phyloP scores from a whole-genome alignment of 139 green algal genomes.

The Chlorella sp. region DNA sequence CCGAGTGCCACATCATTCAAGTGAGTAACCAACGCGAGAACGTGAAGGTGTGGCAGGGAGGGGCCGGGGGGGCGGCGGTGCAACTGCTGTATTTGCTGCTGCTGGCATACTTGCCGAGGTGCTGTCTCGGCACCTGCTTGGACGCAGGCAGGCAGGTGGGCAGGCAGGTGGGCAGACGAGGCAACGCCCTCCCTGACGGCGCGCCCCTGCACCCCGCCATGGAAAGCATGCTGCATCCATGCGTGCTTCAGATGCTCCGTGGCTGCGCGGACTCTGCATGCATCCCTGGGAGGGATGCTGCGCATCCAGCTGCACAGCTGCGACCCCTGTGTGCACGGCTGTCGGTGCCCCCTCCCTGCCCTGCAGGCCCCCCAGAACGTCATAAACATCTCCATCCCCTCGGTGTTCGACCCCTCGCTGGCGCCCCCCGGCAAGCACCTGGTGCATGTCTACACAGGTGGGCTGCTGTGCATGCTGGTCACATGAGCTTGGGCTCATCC shows the following conservation, averaged over 20 bases:
- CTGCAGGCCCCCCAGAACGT: constrained; percentile 69
- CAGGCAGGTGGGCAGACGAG: not conserved
- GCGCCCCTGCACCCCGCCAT: not conserved
- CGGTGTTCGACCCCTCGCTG: constrained; percentile 80
- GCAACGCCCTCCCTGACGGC: not conserved
- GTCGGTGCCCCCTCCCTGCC: not conserved
- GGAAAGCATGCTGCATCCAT: not conserved
- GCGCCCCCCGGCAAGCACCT: constrained; percentile 83
- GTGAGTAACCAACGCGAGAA: too few species aligned
- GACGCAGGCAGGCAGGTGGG: not conserved
- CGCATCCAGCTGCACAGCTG: too few species aligned
- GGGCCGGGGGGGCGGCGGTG: too few species aligned
- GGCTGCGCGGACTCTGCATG: too few species aligned
- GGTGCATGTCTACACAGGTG: constrained; percentile 79
- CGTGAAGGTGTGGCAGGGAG: not conserved
- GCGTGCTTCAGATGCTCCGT: too few species aligned
- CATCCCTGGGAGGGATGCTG: too few species aligned
- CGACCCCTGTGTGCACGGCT: too few species aligned
- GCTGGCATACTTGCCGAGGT: too few species aligned
- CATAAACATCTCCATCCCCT: constrained; percentile 79
- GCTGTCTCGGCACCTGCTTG: not conserved
- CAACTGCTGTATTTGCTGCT: too few species aligned
- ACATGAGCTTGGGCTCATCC: too few species aligned
- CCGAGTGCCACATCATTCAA: too few species aligned
- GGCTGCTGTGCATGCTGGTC: too few species aligned